These are phyloP conservation scores for Alternaria angustiovoidea DNA, from an alignment of 2,329 filamentous ascomycete species.

Conservation along the genomic window DNA sequence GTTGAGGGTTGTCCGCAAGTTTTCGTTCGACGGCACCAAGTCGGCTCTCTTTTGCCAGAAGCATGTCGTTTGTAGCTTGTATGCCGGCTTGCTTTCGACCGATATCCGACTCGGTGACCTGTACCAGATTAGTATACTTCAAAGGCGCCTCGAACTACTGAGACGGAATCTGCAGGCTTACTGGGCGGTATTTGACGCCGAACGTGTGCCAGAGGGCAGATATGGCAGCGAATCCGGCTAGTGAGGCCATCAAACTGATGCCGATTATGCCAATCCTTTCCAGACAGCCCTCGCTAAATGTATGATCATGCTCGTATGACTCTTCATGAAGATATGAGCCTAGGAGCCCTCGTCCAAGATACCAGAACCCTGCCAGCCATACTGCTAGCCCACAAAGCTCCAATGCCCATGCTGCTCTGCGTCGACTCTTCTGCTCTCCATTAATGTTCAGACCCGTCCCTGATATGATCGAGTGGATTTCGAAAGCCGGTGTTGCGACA, in stretches of 20 bases:
- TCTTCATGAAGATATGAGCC: constrained; percentile 59
- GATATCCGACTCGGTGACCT: constrained; percentile 75
- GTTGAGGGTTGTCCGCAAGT: constrained; percentile 55
- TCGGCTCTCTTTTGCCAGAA: constrained; percentile 76
- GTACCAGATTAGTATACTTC: constrained; percentile 21
- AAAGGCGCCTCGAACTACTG: background rate
- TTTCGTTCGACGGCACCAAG: constrained; percentile 75
- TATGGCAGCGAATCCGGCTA: constrained; percentile 91
- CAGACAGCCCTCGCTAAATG: constrained; percentile 64
- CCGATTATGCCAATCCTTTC: constrained; percentile 82
- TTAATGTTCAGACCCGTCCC: constrained; percentile 69
- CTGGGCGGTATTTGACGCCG: constrained; percentile 68
- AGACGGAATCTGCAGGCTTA: constrained; percentile 30
- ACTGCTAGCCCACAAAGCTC: constrained; percentile 68
- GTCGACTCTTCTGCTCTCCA: constrained; percentile 64
- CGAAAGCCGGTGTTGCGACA: constrained; percentile 78
- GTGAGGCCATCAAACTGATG: constrained; percentile 82
- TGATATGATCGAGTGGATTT: constrained; percentile 72
- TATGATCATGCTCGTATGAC: constrained; percentile 53
- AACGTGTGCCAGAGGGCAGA: constrained; percentile 88
- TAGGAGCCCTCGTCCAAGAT: constrained; percentile 71
- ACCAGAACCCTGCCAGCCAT: constrained; percentile 83
- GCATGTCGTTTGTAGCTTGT: constrained; percentile 80
- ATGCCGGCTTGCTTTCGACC: constrained; percentile 80
- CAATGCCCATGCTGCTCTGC: constrained; percentile 69